Evolutionary conservation across 129 eudicot genomes (phyloP).

Genomic region (Escallonia herrerae): DNA sequence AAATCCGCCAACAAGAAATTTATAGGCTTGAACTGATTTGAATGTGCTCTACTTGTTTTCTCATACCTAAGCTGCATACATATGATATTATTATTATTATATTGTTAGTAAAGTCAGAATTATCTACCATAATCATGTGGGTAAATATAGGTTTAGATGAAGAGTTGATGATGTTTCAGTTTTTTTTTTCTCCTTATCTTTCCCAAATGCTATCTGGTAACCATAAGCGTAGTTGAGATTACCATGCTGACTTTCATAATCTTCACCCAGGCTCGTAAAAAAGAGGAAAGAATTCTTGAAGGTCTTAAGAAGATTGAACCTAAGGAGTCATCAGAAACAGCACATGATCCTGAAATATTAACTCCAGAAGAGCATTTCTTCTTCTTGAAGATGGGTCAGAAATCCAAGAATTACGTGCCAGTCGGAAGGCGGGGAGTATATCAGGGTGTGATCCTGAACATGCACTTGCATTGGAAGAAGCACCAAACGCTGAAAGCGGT

Average conservation of each 20-base stretch:
- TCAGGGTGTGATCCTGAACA: conserved; percentile 88
- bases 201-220: background rate
- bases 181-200: background rate
- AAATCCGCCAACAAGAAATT: too few species aligned
- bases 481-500: conserved; percentile 86
- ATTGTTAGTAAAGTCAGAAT: too few species aligned
- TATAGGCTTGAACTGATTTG: too few species aligned
- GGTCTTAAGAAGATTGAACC: conserved; percentile 78
- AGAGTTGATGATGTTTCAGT: background rate
- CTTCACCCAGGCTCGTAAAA: conserved; percentile 60
- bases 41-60: too few species aligned
- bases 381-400: conserved; percentile 83
- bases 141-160: too few species aligned
- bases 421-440: conserved; percentile 86
- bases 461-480: conserved; percentile 99
- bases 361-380: conserved; percentile 94
- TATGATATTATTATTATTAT: too few species aligned
- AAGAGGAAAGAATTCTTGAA: conserved; percentile 64
- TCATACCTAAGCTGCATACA: too few species aligned
- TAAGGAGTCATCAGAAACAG: conserved; percentile 68
- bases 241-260: background rate
- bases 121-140: too few species aligned
- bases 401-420: conserved; percentile 88
- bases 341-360: conserved; percentile 90
- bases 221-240: too few species aligned